Evolutionary conservation across 2,329 filamentous ascomycete species (phyloP).

Genomic region (Epichloe sibirici): DNA sequence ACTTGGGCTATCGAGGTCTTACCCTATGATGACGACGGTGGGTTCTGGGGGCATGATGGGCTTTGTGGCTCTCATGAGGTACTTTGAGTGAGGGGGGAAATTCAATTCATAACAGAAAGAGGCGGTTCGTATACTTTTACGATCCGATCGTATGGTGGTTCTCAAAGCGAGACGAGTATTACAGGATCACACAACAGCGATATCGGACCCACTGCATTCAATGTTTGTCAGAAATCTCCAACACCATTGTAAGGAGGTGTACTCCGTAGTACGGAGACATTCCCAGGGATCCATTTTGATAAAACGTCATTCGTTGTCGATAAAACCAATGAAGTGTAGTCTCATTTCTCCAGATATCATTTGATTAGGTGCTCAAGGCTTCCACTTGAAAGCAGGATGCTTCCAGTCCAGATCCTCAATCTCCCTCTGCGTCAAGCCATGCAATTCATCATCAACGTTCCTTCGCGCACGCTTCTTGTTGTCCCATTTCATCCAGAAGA

Average conservation of each 20-base stretch:
- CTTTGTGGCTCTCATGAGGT: not conserved
- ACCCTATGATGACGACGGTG: slow-evolving; percentile 8
- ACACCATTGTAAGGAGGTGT: too few species aligned
- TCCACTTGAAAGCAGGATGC: slow-evolving; percentile 54
- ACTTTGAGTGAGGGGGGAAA: not conserved
- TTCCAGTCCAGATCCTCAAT: slow-evolving; percentile 53
- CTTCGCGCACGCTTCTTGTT: slow-evolving; percentile 32
- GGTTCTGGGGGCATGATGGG: not conserved
- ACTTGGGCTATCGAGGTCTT: not conserved
- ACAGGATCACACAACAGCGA: not conserved
- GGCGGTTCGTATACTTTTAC: not conserved
- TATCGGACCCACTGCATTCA: too few species aligned
- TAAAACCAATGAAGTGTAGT: too few species aligned
- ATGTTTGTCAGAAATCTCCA: too few species aligned
- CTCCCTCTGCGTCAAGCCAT: slow-evolving; percentile 37
- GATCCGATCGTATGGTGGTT: not conserved
- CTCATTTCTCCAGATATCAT: not conserved
- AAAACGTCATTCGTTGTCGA: too few species aligned
- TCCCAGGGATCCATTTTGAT: too few species aligned
- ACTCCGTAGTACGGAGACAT: too few species aligned
- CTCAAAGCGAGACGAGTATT: not conserved
- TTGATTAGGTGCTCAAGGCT: slow-evolving; percentile 9
- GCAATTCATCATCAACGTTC: slow-evolving; percentile 32
- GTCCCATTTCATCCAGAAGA: slow-evolving; percentile 49
- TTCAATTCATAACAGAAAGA: not conserved